Conservation (phyloP, 805 yeast species). For the Hanseniaspora occidentalis region DNA sequence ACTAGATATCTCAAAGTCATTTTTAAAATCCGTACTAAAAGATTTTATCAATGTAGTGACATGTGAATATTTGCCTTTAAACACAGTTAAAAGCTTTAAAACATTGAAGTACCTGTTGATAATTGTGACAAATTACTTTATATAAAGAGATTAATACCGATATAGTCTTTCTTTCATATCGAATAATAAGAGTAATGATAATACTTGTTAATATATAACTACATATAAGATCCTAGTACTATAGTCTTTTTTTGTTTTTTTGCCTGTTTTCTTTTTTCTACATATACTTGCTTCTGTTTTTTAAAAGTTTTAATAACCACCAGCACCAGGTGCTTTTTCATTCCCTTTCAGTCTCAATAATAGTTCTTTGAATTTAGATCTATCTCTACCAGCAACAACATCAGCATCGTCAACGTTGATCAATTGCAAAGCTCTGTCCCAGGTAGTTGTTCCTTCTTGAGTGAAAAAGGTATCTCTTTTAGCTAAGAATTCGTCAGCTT, state of each 20-base stretch:
- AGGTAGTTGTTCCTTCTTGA: conserved; percentile 65
- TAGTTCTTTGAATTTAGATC: conserved; percentile 56
- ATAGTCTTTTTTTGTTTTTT: too few species aligned
- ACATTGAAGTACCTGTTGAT: too few species aligned
- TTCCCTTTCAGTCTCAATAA: conserved; percentile 56
- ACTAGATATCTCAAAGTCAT: background rate
- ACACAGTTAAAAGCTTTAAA: too few species aligned
- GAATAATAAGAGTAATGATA: too few species aligned
- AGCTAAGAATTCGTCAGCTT: conserved; percentile 57
- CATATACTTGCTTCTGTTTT: too few species aligned
- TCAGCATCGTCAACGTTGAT: conserved; percentile 34
- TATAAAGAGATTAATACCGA: too few species aligned
- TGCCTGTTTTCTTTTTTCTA: too few species aligned
- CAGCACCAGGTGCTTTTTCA: conserved; percentile 66
- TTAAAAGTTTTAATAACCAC: conserved; percentile 36
- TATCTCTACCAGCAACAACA: conserved; percentile 40
- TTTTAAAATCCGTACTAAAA: background rate
- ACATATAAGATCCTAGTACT: too few species aligned
- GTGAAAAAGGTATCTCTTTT: conserved; percentile 68
- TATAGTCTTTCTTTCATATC: too few species aligned
- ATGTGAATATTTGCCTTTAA: background rate
- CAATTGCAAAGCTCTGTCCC: conserved; percentile 55
- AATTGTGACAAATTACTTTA: too few species aligned
- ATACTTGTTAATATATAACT: too few species aligned
- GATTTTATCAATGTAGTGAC: background rate